Percentiles rank a stretch among this genome's conserved stretches.
phyloP scores from a whole-genome alignment of 352 stramenopile genomes.

The Pythium myriotylum region DNA sequence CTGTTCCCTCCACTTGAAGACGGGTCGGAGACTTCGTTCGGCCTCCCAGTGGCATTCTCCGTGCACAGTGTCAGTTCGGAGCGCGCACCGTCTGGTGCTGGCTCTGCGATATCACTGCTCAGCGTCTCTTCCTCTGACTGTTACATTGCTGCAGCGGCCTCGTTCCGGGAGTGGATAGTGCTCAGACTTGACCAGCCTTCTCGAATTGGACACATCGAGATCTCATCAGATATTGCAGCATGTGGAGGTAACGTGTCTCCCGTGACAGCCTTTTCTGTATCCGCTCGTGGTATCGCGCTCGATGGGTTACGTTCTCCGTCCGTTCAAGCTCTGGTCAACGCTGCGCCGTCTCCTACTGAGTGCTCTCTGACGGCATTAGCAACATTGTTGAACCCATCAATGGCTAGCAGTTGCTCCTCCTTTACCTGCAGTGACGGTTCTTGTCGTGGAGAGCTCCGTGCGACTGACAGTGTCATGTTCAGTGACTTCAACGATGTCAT shows the following conservation, averaged over 20 bases:
- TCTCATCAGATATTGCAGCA: conserved; percentile 40
- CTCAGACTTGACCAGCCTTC: conserved; percentile 48
- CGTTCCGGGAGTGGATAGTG: conserved; percentile 72
- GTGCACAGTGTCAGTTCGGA: conserved; percentile 76
- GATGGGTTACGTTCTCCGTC: conserved; percentile 32
- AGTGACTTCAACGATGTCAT: conserved; percentile 62
- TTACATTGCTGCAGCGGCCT: conserved; percentile 42
- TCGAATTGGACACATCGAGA: conserved; percentile 53
- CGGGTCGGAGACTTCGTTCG: conserved; percentile 4
- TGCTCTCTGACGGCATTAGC: conserved; percentile 17
- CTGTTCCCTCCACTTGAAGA: conserved; percentile 48
- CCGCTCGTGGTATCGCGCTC: conserved; percentile 39
- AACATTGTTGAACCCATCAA: conserved; percentile 2
- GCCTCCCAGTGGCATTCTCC: conserved; percentile 45
- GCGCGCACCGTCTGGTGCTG: conserved; percentile 30
- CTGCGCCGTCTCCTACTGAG: neutral
- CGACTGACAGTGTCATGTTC: conserved; percentile 33
- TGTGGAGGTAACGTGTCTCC: conserved; percentile 41
- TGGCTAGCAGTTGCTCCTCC: conserved; percentile 13
- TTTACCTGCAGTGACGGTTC: conserved; percentile 38
- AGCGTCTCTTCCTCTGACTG: conserved; percentile 35
- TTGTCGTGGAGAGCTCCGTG: conserved; percentile 30
- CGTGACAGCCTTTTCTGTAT: conserved; percentile 46
- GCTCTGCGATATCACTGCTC: conserved; percentile 40
- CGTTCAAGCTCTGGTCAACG: conserved; percentile 18